Evolutionary conservation across 352 stramenopile genomes (phyloP).

Genomic region (Phytopythium montanum): DNA sequence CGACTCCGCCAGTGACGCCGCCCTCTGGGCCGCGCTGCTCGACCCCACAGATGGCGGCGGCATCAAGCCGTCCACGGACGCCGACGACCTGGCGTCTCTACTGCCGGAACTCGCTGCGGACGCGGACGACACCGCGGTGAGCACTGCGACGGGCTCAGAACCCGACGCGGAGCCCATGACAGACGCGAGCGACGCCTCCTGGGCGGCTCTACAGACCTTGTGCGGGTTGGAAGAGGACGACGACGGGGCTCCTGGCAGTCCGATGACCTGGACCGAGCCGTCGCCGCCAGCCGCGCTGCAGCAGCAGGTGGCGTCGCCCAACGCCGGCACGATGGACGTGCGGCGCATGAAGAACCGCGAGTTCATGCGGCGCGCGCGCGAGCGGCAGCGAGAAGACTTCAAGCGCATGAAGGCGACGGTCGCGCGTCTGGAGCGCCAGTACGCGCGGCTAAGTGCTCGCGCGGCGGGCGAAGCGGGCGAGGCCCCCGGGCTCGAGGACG

Average conservation of each 20-base stretch:
- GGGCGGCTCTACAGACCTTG: not conserved
- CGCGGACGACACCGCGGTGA: not conserved
- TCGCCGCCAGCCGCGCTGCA: not conserved
- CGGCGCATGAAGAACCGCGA: slow-evolving; percentile 31
- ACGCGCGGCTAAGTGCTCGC: slow-evolving; percentile 19
- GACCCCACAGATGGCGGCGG: not conserved
- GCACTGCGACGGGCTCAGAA: not conserved
- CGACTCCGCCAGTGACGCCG: not conserved
- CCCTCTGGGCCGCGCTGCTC: not conserved
- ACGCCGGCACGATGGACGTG: slow-evolving; percentile 20
- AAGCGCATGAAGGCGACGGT: slow-evolving; percentile 21
- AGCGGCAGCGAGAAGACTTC: slow-evolving; percentile 23
- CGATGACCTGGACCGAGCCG: not conserved
- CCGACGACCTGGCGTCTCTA: not conserved
- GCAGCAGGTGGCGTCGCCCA: slow-evolving; percentile 15
- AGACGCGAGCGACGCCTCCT: not conserved
- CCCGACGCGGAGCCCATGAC: not conserved
- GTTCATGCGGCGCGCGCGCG: slow-evolving; percentile 26
- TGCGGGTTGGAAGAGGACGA: not conserved
- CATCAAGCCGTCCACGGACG: not conserved
- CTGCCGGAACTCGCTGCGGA: not conserved
- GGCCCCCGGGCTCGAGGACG: slow-evolving; percentile 4
- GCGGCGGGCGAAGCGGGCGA: too few species aligned
- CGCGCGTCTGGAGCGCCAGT: slow-evolving; percentile 18
- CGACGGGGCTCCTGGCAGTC: not conserved